Evolutionary conservation across 169 alveolate genomes (phyloP).

Genomic region (Plasmodium malariae): DNA sequence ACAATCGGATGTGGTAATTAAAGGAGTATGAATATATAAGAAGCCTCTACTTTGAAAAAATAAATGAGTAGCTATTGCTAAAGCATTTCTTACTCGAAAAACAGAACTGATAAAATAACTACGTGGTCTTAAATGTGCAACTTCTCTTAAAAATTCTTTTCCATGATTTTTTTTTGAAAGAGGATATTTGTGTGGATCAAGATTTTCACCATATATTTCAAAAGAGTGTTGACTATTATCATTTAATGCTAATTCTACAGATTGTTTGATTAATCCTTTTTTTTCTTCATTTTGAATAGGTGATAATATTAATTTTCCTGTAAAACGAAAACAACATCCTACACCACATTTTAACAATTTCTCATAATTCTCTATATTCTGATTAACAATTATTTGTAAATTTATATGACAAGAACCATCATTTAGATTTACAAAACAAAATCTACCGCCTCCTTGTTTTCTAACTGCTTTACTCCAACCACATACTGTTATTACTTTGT

Average conservation of each 20-base stretch:
- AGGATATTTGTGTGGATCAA: constrained; percentile 95
- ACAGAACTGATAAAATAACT: constrained; percentile 95
- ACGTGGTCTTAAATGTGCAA: constrained; percentile 98
- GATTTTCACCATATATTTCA: constrained; percentile 88
- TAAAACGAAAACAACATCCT: constrained; percentile 91
- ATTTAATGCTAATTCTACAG: constrained; percentile 79
- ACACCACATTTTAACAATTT: constrained; percentile 82
- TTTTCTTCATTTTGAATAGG: constrained; percentile 92
- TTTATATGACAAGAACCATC: constrained; percentile 96
- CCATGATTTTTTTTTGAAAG: constrained; percentile 95
- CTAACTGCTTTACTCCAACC: constrained; percentile 98
- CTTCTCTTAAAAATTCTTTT: constrained; percentile 95
- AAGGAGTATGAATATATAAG: constrained; percentile 97
- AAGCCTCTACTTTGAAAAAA: constrained; percentile 96
- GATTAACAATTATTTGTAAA: constrained; percentile 95
- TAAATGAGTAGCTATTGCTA: constrained; percentile 96
- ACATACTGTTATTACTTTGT: constrained; percentile 87
- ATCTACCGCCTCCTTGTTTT: constrained; percentile 93
- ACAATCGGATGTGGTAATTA: constrained; percentile 99
- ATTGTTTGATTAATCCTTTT: constrained; percentile 77
- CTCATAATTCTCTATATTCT: constrained; percentile 87
- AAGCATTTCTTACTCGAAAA: constrained; percentile 94
- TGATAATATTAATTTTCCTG: constrained; percentile 93
- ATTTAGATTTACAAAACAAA: constrained; percentile 94
- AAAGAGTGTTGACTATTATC: constrained; percentile 74